phyloP scores from a whole-genome alignment of 2,329 filamentous ascomycete species.

The Claviceps sp. region DNA sequence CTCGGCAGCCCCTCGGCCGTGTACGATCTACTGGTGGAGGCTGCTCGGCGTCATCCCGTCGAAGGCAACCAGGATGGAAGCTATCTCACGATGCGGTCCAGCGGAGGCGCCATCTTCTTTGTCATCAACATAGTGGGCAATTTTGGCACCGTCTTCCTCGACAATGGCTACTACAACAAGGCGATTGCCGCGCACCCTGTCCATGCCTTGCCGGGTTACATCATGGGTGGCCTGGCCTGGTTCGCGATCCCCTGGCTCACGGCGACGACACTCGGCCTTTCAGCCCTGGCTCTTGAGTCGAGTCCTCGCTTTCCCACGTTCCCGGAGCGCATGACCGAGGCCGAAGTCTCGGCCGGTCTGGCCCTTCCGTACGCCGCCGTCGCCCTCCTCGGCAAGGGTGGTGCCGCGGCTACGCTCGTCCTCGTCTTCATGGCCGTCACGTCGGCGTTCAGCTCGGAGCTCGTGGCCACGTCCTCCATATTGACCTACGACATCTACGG shows the following conservation, averaged over 20 bases:
- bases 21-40: slow-evolving; percentile 63
- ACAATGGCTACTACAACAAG: slow-evolving; percentile 88
- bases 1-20: slow-evolving; percentile 66
- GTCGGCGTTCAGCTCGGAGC: slow-evolving; percentile 65
- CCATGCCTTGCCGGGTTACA: slow-evolving; percentile 76
- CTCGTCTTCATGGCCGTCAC: slow-evolving; percentile 89
- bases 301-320: slow-evolving; percentile 60
- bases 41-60: slow-evolving; percentile 57
- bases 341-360: slow-evolving; percentile 69
- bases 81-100: slow-evolving; percentile 67
- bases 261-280: slow-evolving; percentile 77
- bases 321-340: slow-evolving; percentile 55
- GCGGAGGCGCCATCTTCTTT: slow-evolving; percentile 75
- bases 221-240: slow-evolving; percentile 77
- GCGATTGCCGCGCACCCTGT: slow-evolving; percentile 80
- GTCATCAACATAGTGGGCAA: slow-evolving; percentile 79
- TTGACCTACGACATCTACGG: slow-evolving; percentile 80
- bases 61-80: slow-evolving; percentile 67
- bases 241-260: slow-evolving; percentile 88
- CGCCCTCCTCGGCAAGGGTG: slow-evolving; percentile 67
- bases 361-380: slow-evolving; percentile 79
- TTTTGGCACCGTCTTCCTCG: slow-evolving; percentile 73
- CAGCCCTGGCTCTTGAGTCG: slow-evolving; percentile 66
- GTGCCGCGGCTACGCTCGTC: slow-evolving; percentile 64
- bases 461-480: slow-evolving; percentile 81